Evolutionary conservation across 805 yeast genomes (phyloP).

Genomic region (Candida schatavii): DNA sequence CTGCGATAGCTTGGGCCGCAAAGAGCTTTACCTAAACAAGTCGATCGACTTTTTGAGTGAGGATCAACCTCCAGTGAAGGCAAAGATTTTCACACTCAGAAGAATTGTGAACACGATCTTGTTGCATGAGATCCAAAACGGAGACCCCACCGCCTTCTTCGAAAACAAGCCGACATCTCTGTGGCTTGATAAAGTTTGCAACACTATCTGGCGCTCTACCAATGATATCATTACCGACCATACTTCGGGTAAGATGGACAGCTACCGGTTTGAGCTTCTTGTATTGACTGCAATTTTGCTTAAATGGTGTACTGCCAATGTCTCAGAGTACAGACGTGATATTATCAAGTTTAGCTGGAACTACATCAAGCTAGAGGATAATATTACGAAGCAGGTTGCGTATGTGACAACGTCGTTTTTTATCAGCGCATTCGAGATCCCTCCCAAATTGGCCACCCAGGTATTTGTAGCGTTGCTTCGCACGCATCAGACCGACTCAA

Average conservation of each 20-base stretch:
- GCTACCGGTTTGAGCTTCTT: slow-evolving; percentile 70
- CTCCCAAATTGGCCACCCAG: slow-evolving; percentile 83
- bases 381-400: slow-evolving; percentile 86
- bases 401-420: slow-evolving; percentile 85
- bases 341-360: slow-evolving; percentile 95
- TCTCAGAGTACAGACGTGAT: slow-evolving; percentile 69
- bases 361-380: slow-evolving; percentile 83
- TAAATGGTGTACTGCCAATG: slow-evolving; percentile 58
- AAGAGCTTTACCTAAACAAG: slow-evolving; percentile 50
- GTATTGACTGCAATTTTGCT: slow-evolving; percentile 79
- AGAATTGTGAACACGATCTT: slow-evolving; percentile 65
- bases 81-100: slow-evolving; percentile 57
- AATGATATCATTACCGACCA: slow-evolving; percentile 49
- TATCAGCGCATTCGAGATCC: slow-evolving; percentile 84
- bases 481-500: slow-evolving; percentile 81
- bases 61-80: slow-evolving; percentile 38
- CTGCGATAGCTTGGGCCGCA: slow-evolving; percentile 42
- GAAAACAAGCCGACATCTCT: slow-evolving; percentile 30
- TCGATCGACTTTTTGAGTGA: slow-evolving; percentile 49
- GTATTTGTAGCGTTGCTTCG: slow-evolving; percentile 86
- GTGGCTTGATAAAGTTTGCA: slow-evolving; percentile 67
- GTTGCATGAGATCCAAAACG: slow-evolving; percentile 56
- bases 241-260: slow-evolving; percentile 69
- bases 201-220: slow-evolving; percentile 70
- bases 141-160: slow-evolving; percentile 47